These are phyloP conservation scores for Penicillium roqueforti DNA, from an alignment of 495 filamentous ascomycete species.

Conservation along the genomic window DNA sequence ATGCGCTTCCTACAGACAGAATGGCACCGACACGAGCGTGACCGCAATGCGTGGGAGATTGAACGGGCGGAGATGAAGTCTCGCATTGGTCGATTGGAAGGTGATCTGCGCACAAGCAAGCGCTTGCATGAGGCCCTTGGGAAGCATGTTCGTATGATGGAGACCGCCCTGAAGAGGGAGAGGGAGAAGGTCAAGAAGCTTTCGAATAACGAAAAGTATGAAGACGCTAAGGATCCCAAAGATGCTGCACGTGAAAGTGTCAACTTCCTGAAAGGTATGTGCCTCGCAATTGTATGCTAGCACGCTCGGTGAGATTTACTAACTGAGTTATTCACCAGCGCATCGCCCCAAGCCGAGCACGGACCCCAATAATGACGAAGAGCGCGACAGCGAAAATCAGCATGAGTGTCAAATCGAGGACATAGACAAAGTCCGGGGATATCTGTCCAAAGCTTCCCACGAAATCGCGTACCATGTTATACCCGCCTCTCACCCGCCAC, in stretches of 20 bases:
- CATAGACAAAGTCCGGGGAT: slow-evolving; percentile 48
- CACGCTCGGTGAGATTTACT: neutral
- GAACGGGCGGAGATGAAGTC: slow-evolving; percentile 99
- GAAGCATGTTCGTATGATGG: slow-evolving; percentile 86
- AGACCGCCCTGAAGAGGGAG: slow-evolving; percentile 81
- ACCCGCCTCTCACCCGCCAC: slow-evolving; percentile 45
- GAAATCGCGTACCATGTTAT: slow-evolving; percentile 55
- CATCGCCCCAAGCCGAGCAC: slow-evolving; percentile 37
- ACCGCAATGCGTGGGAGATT: slow-evolving; percentile 98
- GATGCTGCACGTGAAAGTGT: slow-evolving; percentile 42
- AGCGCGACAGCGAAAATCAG: slow-evolving; percentile 49
- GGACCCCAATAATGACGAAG: slow-evolving; percentile 35
- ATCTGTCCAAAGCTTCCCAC: slow-evolving; percentile 52
- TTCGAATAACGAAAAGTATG: slow-evolving; percentile 45
- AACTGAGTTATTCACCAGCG: slow-evolving; percentile 20
- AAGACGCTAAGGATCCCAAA: slow-evolving; percentile 41
- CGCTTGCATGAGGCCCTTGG: slow-evolving; percentile 80
- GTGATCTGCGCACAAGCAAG: slow-evolving; percentile 78
- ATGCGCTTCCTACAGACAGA: slow-evolving; percentile 99
- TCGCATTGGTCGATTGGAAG: slow-evolving; percentile 92
- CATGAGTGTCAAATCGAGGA: slow-evolving; percentile 56
- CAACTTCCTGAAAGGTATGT: slow-evolving; percentile 39
- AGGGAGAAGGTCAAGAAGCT: slow-evolving; percentile 48
- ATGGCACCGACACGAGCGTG: slow-evolving; percentile 98
- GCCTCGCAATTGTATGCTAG: neutral